Evolutionary conservation across 495 filamentous ascomycete genomes (phyloP), one percentile per base, ranked within the genome.

Genomic region (Neurospora sublineolata): DNA sequence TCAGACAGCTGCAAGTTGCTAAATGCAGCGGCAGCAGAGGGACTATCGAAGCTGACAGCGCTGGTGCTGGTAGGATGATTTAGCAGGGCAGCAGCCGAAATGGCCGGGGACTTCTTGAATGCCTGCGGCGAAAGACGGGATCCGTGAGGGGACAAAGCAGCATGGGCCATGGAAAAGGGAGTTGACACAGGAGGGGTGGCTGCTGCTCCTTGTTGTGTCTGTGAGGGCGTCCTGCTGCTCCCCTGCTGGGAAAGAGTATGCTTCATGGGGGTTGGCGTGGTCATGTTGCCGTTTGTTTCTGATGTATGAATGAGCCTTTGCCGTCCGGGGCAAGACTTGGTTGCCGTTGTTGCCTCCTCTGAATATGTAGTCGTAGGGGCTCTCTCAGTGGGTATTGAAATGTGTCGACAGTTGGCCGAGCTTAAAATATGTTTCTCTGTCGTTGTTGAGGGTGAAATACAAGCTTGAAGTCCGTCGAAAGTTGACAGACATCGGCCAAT

Each of bases 121-220:
- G 86, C 84, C 77, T 87, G 85, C 5, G 86, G 86, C 38, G 86
- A 88, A 37, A 83, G 84, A 11, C 82, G 77, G 60, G 83, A 77
- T 68, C 84, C 83, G 39, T 78, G 79, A 10, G 86, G 86, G 1
- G 86, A 88, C 71, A 88, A 83, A 18, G 81, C 84, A 68, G 83
- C 80, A 44, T 83, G 84, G 44, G 80, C 78, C 33, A 76, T 79
- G 3, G 86, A 87, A 76, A 87, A 87, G 20, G 86, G 86, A 3
- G 86, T 87, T 64, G 86, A 88, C 18, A 84, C 84, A 38, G 86
- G 84, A 8, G 85, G 86, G 5, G 86, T 87, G 10, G 82, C 84
- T 14, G 81, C 83, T 5, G 81, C 81, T n/a, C 78, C 83, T 6
- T 82, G 80, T 20, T 81, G 80, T 7, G 75, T 70, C 60, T 85